Evolutionary conservation across 2,329 filamentous ascomycete species (phyloP).

Genomic region (Emericellopsis cladophorae): DNA sequence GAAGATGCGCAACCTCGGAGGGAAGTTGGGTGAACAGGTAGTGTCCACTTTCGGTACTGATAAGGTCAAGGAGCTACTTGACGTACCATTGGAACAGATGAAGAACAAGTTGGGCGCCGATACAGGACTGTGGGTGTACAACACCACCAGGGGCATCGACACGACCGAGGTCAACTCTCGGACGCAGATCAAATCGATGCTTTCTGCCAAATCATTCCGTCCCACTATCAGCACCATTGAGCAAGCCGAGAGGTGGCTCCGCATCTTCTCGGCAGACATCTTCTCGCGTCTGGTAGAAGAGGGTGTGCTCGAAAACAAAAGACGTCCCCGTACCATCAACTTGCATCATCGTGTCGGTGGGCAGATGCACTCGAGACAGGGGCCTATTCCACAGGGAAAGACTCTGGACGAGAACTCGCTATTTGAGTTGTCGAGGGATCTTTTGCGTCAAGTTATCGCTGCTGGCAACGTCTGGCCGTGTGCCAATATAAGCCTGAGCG

Average conservation of each 20-base stretch:
- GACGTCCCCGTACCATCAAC: conserved; percentile 75
- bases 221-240: conserved; percentile 69
- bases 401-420: conserved; percentile 59
- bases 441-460: conserved; percentile 64
- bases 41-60: conserved; percentile 74
- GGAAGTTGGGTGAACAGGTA: conserved; percentile 83
- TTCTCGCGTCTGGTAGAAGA: conserved; percentile 83
- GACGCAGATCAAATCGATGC: conserved; percentile 93
- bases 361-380: conserved; percentile 63
- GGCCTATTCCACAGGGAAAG: conserved; percentile 65
- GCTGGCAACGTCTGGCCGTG: conserved; percentile 85
- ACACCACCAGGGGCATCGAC: conserved; percentile 76
- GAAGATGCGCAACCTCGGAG: conserved; percentile 89
- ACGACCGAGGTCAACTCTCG: conserved; percentile 77
- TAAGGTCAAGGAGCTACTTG: conserved; percentile 60
- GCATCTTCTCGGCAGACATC: conserved; percentile 87
- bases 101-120: conserved; percentile 72
- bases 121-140: conserved; percentile 75
- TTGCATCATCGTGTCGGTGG: conserved; percentile 66
- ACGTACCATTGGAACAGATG: conserved; percentile 60
- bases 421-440: conserved; percentile 61
- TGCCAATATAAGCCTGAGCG: conserved; percentile 75
- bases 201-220: conserved; percentile 90
- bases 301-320: conserved; percentile 74
- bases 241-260: conserved; percentile 73